A percentile compares a stretch with the other conserved stretches of the same genome.
Conservation (phyloP, 192 early-diverging fungal species). For the Backusella parvicylindrica region DNA sequence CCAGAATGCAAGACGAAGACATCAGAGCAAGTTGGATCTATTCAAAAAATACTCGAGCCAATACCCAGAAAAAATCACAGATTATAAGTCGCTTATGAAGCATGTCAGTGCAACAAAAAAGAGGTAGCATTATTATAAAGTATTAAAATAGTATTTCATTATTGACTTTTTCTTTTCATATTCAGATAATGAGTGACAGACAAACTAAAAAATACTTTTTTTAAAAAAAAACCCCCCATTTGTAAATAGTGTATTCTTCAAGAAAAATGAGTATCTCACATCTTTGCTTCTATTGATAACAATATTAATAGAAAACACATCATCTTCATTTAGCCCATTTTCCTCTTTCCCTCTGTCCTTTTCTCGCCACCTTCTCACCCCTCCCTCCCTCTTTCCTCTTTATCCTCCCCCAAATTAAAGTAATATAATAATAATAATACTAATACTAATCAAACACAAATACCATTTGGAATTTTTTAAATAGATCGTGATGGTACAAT, state of each 20-base stretch:
- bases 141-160: too few species aligned
- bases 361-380: too few species aligned
- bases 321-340: background rate
- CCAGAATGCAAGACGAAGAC: constrained; percentile 3
- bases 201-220: too few species aligned
- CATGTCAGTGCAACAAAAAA: background rate
- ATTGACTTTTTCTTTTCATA: too few species aligned
- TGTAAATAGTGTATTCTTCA: background rate
- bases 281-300: background rate
- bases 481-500: too few species aligned
- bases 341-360: background rate
- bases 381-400: too few species aligned
- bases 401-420: background rate
- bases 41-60: background rate
- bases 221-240: background rate
- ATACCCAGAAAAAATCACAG: background rate
- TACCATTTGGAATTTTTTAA: too few species aligned
- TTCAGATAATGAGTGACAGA: too few species aligned
- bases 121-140: background rate
- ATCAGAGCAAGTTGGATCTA: background rate
- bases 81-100: background rate
- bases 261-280: background rate
- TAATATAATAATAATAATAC: too few species aligned
- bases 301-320: too few species aligned
- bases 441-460: too few species aligned